Base-by-base conservation (phyloP, 495 filamentous ascomycete genomes). In the Extremus antarcticus region DNA sequence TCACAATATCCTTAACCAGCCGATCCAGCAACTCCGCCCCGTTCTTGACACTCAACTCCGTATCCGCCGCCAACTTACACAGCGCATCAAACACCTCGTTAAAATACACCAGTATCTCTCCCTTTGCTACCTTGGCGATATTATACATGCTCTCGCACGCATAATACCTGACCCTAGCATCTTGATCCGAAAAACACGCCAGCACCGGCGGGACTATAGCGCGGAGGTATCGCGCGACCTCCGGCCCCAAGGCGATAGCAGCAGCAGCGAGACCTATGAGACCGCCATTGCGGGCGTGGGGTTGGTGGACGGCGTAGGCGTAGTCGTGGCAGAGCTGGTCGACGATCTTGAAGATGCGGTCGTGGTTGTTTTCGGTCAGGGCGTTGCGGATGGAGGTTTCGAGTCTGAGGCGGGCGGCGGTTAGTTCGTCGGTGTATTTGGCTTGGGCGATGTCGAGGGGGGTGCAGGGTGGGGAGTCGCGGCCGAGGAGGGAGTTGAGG, bases 101-200 rank as follows among this genome's bases (percentile, higher is more conserved):
- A 72, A 96, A 99, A 72, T 94, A 97, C 20, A 90, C 77, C 57
- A 97, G 67, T 25, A 95, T 92, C 67, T 99, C 94, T 43, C 94
- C 94, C 68, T 99, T 99, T 21, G 94, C 92, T 9, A 97, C 92
- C 73, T 98, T 98, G 58, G 94, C 90, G 64, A 99, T 97, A 64
- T 99, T 99, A 69, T 99, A 99, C 94, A 99, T 99, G 71, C 90
- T 92, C 77, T 99, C 94, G 72, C 94, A 99, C 46, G 94, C 94
- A 70, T 99, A 99, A 68, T 99, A 99, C 51, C 94, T 82, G 17
- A 99, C 94, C 50, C 94, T 78, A 20, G 94, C 94, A 84, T 99
- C 94, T 74, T 97, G 92, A 63, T 99, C 94, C 20, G 85, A 84
- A 68, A 99, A 99, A 74, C 94, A 99, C 47, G 94, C 94, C n/a